phyloP scores from a whole-genome alignment of 371 early-diverging fungal genomes.

The Actinomucor elegans region DNA sequence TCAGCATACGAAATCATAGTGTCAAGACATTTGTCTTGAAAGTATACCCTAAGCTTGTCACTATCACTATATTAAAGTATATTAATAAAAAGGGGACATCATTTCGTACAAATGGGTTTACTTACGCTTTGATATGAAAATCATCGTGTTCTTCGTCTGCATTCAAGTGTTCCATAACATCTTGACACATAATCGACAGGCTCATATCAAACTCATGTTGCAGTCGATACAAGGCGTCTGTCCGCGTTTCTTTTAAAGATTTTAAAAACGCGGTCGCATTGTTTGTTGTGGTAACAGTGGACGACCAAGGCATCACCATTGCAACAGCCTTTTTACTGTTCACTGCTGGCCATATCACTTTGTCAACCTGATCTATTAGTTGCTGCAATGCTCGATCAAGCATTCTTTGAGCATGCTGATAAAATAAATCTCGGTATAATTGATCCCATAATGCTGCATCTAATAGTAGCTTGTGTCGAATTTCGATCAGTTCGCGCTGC shows the following conservation, averaged over 20 bases:
- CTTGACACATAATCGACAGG: conserved; percentile 16
- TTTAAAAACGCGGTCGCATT: too few relatives aligned
- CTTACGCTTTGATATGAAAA: conserved; percentile 29
- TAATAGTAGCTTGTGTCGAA: conserved; percentile 30
- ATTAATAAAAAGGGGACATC: background rate
- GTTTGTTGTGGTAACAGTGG: too few relatives aligned
- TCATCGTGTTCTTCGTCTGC: conserved; percentile 15
- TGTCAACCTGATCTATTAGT: conserved; percentile 37
- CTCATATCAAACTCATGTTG: conserved; percentile 26
- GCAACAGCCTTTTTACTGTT: too few relatives aligned
- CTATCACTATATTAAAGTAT: conserved; percentile 21
- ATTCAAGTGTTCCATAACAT: conserved; percentile 19
- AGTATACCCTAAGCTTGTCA: conserved; percentile 22
- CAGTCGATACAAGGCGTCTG: conserved; percentile 11
- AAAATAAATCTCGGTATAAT: conserved; percentile 38
- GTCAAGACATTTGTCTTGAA: conserved; percentile 25
- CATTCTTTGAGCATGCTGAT: conserved; percentile 32
- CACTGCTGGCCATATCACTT: conserved; percentile 35
- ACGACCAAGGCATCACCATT: too few relatives aligned
- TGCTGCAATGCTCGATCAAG: conserved; percentile 28
- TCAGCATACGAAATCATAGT: conserved; percentile 16
- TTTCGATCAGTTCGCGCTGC: conserved; percentile 29
- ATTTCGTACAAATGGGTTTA: background rate
- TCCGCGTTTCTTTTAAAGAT: too few relatives aligned
- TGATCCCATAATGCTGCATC: conserved; percentile 40